phyloP scores from a whole-genome alignment of 139 green algal species.

The Closterium sp. region DNA sequence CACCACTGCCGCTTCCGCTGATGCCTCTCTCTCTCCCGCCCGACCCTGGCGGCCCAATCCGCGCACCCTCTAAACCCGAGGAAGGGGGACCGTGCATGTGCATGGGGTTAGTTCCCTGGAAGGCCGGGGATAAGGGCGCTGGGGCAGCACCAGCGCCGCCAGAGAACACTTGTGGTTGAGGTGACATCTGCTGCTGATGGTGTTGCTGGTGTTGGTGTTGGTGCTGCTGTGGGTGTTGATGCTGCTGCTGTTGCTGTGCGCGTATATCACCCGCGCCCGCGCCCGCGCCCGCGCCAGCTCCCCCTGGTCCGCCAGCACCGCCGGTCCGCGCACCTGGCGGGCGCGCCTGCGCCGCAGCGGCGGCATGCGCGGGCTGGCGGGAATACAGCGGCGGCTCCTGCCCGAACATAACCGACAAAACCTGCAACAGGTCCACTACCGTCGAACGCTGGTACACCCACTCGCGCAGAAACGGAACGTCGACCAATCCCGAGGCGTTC shows the following conservation, averaged over 20 bases:
- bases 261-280: neutral
- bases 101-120: neutral
- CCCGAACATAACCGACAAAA: constrained; percentile 74
- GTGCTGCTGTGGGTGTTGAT: neutral
- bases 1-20: neutral
- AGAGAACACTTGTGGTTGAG: neutral
- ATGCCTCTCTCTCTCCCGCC: neutral
- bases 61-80: neutral
- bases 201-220: neutral
- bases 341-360: neutral
- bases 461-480: constrained; percentile 42
- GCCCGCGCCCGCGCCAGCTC: no score
- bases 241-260: neutral
- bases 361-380: constrained; percentile 30
- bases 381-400: constrained; percentile 80
- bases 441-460: constrained; percentile 55
- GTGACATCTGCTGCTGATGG: neutral
- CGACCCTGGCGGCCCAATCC: neutral
- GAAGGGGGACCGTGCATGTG: neutral
- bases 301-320: neutral
- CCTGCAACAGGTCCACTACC: constrained; percentile 60
- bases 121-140: neutral
- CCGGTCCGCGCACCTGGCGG: neutral
- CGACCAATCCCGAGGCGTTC: constrained; percentile 58
- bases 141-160: neutral